Base-by-base conservation (phyloP, 164 flowering plant species). In the Liquidambar formosana region DNA sequence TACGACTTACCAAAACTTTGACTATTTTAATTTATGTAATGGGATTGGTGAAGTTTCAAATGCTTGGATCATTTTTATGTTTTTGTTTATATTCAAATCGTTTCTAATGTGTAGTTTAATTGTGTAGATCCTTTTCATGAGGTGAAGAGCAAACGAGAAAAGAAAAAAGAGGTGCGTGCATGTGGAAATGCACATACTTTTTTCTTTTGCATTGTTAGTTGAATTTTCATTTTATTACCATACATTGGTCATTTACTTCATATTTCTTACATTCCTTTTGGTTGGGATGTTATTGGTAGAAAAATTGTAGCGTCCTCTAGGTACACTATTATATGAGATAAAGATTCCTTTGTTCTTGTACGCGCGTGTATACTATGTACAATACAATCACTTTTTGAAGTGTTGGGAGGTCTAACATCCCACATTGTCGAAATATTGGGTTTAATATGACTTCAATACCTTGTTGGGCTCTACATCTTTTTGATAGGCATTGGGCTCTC, bases 61-160 rank as follows among this genome's bases (percentile, higher is more conserved):
- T 38, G 3, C 21, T 18, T 27, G 21, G 19, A 14, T 60, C 4
- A 15, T 13, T 8, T 1, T 18, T 41, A 14, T 28, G n/a, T 48
- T 22, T 21, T 41, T 72, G 44, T 10, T 26, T n/a, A 5, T 23
- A 10, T 19, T 12, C 23, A 52, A 33, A 21, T 33, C 18, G 4
- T 66, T 18, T 38, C 67, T 69, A 6, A 74, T 48, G 5, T 54
- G 56, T 28, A 5, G 25, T 65, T 57, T 56, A 22, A 46, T 76
- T 74, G 53, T 82, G 76, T 76, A 96, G 99, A 96, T 88, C 77
- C 96, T 79, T 96, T 96, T 72, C 99, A 83, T 59, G 98, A 96
- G 82, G 99, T 96, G 84, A 96, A 90, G 89, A 96, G 96, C 88
- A 93, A 85, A 78, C 85, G 89, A 68, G 99, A 96, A 64, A 96